Evolutionary conservation across 2,329 filamentous ascomycete genomes (phyloP).

Genomic region (Hortaea werneckii): DNA sequence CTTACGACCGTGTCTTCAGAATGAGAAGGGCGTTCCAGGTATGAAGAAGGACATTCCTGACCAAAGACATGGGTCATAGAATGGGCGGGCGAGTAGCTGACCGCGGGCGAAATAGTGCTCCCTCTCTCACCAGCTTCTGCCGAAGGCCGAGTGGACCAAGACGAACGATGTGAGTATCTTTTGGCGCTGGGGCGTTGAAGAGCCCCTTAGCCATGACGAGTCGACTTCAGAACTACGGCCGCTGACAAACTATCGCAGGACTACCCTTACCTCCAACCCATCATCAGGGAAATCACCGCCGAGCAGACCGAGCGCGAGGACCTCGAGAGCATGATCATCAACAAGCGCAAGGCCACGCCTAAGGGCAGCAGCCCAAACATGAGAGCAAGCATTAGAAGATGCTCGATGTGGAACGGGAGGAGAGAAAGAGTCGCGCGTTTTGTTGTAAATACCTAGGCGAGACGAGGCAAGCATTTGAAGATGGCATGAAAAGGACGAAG

Average conservation of each 20-base stretch:
- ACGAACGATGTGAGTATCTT: constrained; percentile 48
- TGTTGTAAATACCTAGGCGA: background rate
- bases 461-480: background rate
- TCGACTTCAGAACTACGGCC: too few species aligned
- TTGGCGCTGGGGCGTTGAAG: too few species aligned
- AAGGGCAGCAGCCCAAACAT: background rate
- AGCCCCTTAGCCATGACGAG: too few species aligned
- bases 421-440: background rate
- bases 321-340: constrained; percentile 56
- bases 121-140: constrained; percentile 54
- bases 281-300: constrained; percentile 59
- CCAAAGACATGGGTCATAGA: background rate
- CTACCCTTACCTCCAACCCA: constrained; percentile 52
- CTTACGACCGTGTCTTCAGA: constrained; percentile 95
- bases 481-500: background rate
- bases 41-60: constrained; percentile 8
- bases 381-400: background rate
- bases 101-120: constrained; percentile 43
- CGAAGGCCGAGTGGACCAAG: constrained; percentile 57
- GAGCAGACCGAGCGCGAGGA: constrained; percentile 59
- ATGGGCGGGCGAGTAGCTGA: background rate
- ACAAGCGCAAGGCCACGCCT: constrained; percentile 27
- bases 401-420: background rate
- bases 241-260: constrained; percentile 40
- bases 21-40: constrained; percentile 91